A percentile compares a stretch with the other conserved stretches of the same genome.
Conservation (phyloP, 2,329 filamentous ascomycete genomes). For the Delphinella strobiligena region DNA sequence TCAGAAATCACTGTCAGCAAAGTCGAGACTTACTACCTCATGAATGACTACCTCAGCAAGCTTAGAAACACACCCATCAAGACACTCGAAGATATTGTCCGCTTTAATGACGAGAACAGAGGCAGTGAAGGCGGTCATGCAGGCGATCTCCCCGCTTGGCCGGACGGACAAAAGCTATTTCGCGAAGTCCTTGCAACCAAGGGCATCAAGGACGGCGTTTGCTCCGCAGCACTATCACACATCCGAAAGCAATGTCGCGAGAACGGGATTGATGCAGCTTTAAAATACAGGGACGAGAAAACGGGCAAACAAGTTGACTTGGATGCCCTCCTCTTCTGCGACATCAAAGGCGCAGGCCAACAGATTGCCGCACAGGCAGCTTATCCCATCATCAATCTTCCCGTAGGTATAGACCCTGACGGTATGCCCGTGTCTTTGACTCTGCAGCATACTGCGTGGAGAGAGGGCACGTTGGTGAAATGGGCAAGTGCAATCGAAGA, state of each 20-base stretch:
- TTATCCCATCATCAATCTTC: conserved; percentile 20
- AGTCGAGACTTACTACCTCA: conserved; percentile 15
- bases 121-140: conserved; percentile 15
- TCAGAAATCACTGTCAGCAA: conserved; percentile 16
- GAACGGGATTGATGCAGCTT: conserved; percentile 20
- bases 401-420: conserved; percentile 21
- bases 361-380: conserved; percentile 23
- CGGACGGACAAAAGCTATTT: conserved; percentile 16
- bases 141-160: conserved; percentile 17
- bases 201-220: conserved; percentile 16
- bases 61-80: conserved; percentile 13
- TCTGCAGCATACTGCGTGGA: conserved; percentile 27
- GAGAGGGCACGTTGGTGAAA: conserved; percentile 18
- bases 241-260: conserved; percentile 17
- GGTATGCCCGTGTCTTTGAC: conserved; percentile 52
- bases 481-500: conserved; percentile 31
- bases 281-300: conserved; percentile 10
- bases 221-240: conserved; percentile 16
- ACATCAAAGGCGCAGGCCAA: conserved; percentile 18
- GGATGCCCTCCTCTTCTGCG: conserved; percentile 20
- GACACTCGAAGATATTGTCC: conserved; percentile 13
- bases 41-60: conserved; percentile 14
- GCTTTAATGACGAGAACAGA: conserved; percentile 13
- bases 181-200: conserved; percentile 9
- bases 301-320: conserved; percentile 17